phyloP scores from a whole-genome alignment of 108 stramenopile species.

The Cyclotella baltica region DNA sequence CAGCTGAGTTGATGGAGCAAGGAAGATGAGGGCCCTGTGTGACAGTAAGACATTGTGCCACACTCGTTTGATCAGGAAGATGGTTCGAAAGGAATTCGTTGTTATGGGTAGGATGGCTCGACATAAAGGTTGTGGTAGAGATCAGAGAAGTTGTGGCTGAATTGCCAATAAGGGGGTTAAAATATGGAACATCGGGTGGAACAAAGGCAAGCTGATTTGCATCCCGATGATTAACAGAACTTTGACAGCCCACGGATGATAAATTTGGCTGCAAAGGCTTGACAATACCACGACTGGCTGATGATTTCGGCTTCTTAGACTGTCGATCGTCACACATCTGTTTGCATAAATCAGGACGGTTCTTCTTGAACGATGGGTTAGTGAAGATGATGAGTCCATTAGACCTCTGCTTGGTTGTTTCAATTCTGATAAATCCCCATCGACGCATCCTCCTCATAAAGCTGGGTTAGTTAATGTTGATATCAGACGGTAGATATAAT shows the following conservation, averaged over 20 bases:
- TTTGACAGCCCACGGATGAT: background rate
- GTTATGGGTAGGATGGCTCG: background rate
- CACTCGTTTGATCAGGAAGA: too few relatives aligned
- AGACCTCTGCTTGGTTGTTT: background rate
- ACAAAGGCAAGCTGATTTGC: background rate
- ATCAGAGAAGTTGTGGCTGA: too few relatives aligned
- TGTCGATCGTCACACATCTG: slow-evolving; percentile 21
- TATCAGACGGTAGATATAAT: too few relatives aligned
- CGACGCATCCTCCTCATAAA: slow-evolving; percentile 18
- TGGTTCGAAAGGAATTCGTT: background rate
- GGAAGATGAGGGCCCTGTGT: background rate
- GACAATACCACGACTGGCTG: background rate
- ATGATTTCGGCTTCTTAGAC: background rate
- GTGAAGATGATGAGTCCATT: background rate
- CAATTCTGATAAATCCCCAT: slow-evolving; percentile 20
- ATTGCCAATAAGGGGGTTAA: background rate
- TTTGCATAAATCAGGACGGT: slow-evolving; percentile 3
- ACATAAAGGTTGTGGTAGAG: background rate
- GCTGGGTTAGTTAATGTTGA: too few relatives aligned
- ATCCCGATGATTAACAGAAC: background rate
- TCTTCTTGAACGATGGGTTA: background rate
- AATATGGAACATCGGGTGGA: background rate
- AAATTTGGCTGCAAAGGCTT: background rate
- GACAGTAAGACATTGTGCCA: too few relatives aligned
- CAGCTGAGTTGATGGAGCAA: background rate